A percentile compares a stretch with the other conserved stretches of the same genome.
Conservation (phyloP, 352 stramenopile genomes). For the Globisporangium iwayamae region DNA sequence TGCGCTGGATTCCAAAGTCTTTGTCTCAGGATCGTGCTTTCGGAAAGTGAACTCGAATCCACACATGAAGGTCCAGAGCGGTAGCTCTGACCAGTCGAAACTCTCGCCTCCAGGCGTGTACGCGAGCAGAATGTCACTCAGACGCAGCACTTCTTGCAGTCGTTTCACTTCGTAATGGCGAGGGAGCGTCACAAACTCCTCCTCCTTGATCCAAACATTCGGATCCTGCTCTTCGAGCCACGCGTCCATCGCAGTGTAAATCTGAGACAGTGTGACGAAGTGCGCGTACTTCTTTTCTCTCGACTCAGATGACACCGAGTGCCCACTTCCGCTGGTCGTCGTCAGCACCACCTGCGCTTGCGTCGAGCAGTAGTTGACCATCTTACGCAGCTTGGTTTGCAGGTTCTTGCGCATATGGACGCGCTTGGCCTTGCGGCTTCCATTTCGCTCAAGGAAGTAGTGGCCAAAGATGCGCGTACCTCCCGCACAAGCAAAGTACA, state of each 20-base stretch:
- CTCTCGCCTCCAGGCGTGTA: constrained; percentile 19
- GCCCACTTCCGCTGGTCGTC: constrained; percentile 18
- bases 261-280: constrained; percentile 53
- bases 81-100: constrained; percentile 50
- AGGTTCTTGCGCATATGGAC: constrained; percentile 48
- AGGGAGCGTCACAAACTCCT: constrained; percentile 63
- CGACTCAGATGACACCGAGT: constrained; percentile 17
- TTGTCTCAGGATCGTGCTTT: constrained; percentile 4
- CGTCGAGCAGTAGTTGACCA: constrained; percentile 61
- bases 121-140: constrained; percentile 64
- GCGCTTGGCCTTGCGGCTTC: constrained; percentile 29
- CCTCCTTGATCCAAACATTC: constrained; percentile 74
- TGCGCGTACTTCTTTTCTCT: constrained; percentile 54
- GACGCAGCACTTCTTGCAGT: constrained; percentile 57
- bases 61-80: constrained; percentile 63
- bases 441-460: constrained; percentile 52
- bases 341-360: constrained; percentile 63
- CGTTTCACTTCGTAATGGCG: constrained; percentile 71
- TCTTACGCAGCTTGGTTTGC: constrained; percentile 47
- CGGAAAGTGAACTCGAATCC: constrained; percentile 61
- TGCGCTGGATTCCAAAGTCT: background rate
- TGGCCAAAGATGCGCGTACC: constrained; percentile 55
- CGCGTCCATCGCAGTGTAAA: constrained; percentile 83
- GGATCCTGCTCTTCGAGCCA: constrained; percentile 83
- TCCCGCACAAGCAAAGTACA: constrained; percentile 60